Percentiles rank a stretch among this genome's conserved stretches.
Evolutionary conservation across 176 grass and related monocot genomes (phyloP).

Genomic region (Urochloa ruziziensis): DNA sequence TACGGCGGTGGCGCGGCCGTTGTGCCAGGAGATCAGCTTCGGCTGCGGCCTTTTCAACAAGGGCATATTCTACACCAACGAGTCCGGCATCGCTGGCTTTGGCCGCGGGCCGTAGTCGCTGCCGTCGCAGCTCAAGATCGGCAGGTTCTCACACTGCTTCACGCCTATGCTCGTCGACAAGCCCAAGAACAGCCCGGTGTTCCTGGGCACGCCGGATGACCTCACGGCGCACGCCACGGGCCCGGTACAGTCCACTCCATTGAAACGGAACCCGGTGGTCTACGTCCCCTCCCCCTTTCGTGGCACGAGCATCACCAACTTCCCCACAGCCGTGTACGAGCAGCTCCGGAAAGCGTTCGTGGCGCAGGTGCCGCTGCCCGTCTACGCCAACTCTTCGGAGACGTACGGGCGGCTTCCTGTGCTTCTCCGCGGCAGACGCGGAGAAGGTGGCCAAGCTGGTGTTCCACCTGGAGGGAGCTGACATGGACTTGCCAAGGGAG

Average conservation of each 20-base stretch:
- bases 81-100: slow-evolving; percentile 62
- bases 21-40: slow-evolving; percentile 32
- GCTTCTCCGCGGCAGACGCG: slow-evolving; percentile 27
- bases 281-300: slow-evolving; percentile 58
- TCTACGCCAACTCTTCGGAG: neutral
- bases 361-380: slow-evolving; percentile 33
- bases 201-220: slow-evolving; percentile 48
- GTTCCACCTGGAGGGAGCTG: slow-evolving; percentile 47
- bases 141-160: slow-evolving; percentile 69
- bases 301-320: slow-evolving; percentile 35
- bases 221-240: neutral
- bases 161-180: slow-evolving; percentile 33
- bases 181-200: slow-evolving; percentile 50
- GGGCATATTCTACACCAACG: slow-evolving; percentile 13
- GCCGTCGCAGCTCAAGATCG: slow-evolving; percentile 57
- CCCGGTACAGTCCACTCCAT: slow-evolving; percentile 38
- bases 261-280: neutral
- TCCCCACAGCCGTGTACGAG: slow-evolving; percentile 35
- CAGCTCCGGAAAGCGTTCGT: slow-evolving; percentile 38
- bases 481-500: slow-evolving; percentile 37
- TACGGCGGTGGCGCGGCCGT: no score
- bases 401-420: neutral
- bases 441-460: slow-evolving; percentile 23
- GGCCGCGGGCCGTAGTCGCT: slow-evolving; percentile 55
- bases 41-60: slow-evolving; percentile 45